Conservation (phyloP, 371 early-diverging fungal genomes). For the Mucor mucedo region DNA sequence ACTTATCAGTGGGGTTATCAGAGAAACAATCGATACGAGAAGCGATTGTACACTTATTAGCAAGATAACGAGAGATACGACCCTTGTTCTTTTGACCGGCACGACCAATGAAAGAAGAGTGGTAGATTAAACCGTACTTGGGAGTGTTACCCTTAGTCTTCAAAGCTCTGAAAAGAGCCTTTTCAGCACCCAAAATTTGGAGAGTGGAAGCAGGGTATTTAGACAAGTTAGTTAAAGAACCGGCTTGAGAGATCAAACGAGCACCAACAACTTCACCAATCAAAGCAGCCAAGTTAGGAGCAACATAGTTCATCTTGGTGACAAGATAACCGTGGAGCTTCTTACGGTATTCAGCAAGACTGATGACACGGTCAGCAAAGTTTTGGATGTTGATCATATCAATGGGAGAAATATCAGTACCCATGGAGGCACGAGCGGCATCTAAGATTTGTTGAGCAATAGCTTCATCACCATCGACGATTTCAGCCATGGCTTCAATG, state of each 20-base stretch:
- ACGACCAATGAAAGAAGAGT: slow-evolving; percentile 94
- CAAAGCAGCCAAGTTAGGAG: slow-evolving; percentile 97
- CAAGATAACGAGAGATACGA: slow-evolving; percentile 96
- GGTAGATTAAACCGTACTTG: slow-evolving; percentile 98
- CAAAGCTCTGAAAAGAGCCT: slow-evolving; percentile 97
- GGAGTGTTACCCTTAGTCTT: slow-evolving; percentile 99
- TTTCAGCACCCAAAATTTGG: slow-evolving; percentile 99
- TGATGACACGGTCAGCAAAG: slow-evolving; percentile 93
- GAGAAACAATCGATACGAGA: slow-evolving; percentile 98
- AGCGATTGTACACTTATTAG: slow-evolving; percentile 98
- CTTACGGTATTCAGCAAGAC: slow-evolving; percentile 92
- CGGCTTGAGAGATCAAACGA: slow-evolving; percentile 95
- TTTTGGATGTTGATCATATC: slow-evolving; percentile 94
- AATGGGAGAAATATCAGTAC: slow-evolving; percentile 89
- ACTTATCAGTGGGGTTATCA: slow-evolving; percentile 84
- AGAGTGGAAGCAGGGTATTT: slow-evolving; percentile 98
- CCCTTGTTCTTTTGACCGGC: slow-evolving; percentile 98
- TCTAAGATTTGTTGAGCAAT: slow-evolving; percentile 84
- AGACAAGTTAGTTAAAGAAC: slow-evolving; percentile 95
- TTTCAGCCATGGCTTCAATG: slow-evolving; percentile 75
- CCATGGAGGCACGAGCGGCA: slow-evolving; percentile 96
- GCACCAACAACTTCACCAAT: slow-evolving; percentile 98
- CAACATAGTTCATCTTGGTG: slow-evolving; percentile 95
- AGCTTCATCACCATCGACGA: slow-evolving; percentile 70
- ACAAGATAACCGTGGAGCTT: slow-evolving; percentile 89